A percentile compares a stretch with the other conserved stretches of the same genome.
These are phyloP conservation scores for Saturnispora sanitii DNA, from an alignment of 805 yeast genomes.

Conservation along the genomic window DNA sequence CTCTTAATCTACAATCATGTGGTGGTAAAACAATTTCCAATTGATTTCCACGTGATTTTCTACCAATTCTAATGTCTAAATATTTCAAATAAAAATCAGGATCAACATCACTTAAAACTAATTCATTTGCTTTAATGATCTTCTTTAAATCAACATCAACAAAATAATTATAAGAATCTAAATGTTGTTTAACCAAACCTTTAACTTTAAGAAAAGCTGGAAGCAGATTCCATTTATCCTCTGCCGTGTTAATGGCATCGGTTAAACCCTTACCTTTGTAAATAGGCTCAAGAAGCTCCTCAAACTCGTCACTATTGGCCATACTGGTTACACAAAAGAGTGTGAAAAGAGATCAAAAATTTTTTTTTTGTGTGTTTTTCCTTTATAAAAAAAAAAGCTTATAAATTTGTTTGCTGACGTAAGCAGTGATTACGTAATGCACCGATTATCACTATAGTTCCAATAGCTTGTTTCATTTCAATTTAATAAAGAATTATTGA, in stretches of 20 bases:
- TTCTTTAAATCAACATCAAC: conserved; percentile 89
- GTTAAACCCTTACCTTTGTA: conserved; percentile 81
- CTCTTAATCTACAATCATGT: conserved; percentile 92
- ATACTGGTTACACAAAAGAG: neutral
- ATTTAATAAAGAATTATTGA: too few species aligned
- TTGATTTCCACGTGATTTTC: conserved; percentile 42
- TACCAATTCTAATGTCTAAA: conserved; percentile 86
- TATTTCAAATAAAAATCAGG: conserved; percentile 94
- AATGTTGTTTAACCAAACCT: conserved; percentile 93
- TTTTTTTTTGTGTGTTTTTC: neutral
- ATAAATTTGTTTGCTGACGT: neutral
- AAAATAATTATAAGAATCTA: conserved; percentile 96
- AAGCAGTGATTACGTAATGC: neutral
- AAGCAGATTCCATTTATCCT: conserved; percentile 92
- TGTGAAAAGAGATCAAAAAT: neutral
- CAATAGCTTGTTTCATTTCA: too few species aligned
- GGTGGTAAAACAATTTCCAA: conserved; percentile 66
- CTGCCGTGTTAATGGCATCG: conserved; percentile 83
- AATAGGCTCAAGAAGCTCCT: conserved; percentile 65
- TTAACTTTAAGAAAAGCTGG: conserved; percentile 95
- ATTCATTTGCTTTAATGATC: conserved; percentile 83
- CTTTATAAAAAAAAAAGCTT: neutral
- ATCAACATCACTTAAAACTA: conserved; percentile 86
- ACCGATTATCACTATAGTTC: too few species aligned
- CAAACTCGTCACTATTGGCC: conserved; percentile 42